Evolutionary conservation across 192 early-diverging fungal species (phyloP).

Genomic region (Coemansia furcata): DNA sequence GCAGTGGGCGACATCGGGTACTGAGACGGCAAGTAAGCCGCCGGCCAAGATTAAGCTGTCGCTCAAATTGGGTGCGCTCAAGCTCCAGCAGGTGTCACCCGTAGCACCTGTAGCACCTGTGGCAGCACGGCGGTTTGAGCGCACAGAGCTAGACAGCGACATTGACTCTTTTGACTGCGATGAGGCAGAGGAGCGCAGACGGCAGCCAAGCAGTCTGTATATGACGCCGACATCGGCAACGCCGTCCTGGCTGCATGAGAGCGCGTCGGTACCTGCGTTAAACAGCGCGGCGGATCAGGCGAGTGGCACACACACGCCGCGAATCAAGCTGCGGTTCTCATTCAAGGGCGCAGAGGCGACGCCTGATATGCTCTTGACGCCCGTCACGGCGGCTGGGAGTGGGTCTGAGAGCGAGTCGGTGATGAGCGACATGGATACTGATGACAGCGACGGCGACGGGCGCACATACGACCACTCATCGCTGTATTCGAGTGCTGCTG

Average conservation of each 20-base stretch:
- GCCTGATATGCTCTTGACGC: neutral
- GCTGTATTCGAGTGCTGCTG: neutral
- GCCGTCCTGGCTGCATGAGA: neutral
- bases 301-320: constrained; percentile 22
- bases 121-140: neutral
- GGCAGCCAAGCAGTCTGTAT: constrained; percentile 1
- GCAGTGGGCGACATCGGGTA: neutral
- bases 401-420: constrained; percentile 22
- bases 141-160: constrained; percentile 5
- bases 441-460: constrained; percentile 30
- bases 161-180: neutral
- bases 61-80: constrained; percentile 35
- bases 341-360: constrained; percentile 9
- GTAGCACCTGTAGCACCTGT: neutral
- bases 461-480: constrained; percentile 21
- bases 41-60: constrained; percentile 41
- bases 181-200: neutral
- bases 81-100: constrained; percentile 2
- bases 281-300: neutral
- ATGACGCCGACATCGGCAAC: constrained; percentile 1
- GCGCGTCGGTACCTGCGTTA: neutral
- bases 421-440: constrained; percentile 29
- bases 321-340: constrained; percentile 40
- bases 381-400: constrained; percentile 12
- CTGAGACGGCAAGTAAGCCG: constrained; percentile 6